A percentile compares a stretch with the other conserved stretches of the same genome.
phyloP scores from a whole-genome alignment of 805 yeast genomes.

The Saccharomycopsis sp. region DNA sequence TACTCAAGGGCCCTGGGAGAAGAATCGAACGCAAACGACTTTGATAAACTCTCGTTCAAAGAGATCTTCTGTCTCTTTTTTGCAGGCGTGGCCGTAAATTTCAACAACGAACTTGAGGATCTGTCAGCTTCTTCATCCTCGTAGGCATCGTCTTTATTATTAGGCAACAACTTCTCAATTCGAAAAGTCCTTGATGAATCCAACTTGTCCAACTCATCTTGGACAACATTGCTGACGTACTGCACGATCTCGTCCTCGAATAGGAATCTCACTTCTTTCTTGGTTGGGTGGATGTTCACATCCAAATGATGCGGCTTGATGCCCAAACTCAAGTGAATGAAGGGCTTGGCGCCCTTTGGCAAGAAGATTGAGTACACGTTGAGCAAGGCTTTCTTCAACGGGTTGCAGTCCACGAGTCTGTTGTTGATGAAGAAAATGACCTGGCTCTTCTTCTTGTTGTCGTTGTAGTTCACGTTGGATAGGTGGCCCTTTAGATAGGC shows the following conservation, averaged over 20 bases:
- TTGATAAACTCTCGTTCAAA: conserved; percentile 26
- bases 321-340: conserved; percentile 63
- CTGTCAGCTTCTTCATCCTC: background rate
- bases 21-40: conserved; percentile 22
- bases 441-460: conserved; percentile 49
- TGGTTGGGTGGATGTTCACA: conserved; percentile 94
- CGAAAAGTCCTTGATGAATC: conserved; percentile 64
- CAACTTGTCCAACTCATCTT: conserved; percentile 40
- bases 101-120: too few species aligned
- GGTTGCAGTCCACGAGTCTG: conserved; percentile 76
- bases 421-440: conserved; percentile 82
- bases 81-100: too few species aligned
- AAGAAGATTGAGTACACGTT: conserved; percentile 55
- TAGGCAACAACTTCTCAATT: conserved; percentile 35
- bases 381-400: conserved; percentile 57
- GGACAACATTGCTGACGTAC: conserved; percentile 40
- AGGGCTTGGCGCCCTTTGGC: conserved; percentile 73
- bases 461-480: conserved; percentile 57
- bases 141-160: background rate
- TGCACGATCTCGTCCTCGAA: conserved; percentile 81
- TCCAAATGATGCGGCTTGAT: conserved; percentile 68
- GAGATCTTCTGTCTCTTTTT: conserved; percentile 2
- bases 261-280: conserved; percentile 80
- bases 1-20: conserved; percentile 45
- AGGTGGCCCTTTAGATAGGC: conserved; percentile 45